A percentile compares a stretch with the other conserved stretches of the same genome.
Evolutionary conservation across 148 eudicot genomes (phyloP).

Genomic region (Selenicereus undatus): DNA sequence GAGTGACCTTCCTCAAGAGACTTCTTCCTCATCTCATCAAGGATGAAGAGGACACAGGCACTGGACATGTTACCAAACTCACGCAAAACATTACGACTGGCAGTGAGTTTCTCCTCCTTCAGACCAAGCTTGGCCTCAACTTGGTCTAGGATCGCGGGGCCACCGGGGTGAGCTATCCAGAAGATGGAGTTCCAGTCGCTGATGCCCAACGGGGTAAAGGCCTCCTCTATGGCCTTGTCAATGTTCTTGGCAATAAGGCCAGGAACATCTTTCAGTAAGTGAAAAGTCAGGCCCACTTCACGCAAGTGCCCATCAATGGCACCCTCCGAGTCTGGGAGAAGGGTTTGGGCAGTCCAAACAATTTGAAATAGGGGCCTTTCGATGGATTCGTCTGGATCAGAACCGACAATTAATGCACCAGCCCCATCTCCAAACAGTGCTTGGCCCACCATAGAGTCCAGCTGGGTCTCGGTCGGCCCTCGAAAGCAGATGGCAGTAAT

Average conservation of each 20-base stretch:
- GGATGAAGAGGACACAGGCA: conserved; percentile 37
- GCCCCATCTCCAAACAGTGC: conserved; percentile 45
- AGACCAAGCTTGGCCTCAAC: conserved; percentile 35
- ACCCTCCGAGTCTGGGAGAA: conserved; percentile 37
- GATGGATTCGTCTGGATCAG: conserved; percentile 24
- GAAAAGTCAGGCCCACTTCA: conserved; percentile 38
- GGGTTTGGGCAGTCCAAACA: conserved; percentile 33
- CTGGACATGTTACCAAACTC: conserved; percentile 47
- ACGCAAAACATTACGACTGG: conserved; percentile 30
- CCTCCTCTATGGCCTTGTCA: conserved; percentile 26
- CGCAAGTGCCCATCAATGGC: conserved; percentile 42
- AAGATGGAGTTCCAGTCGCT: conserved; percentile 41
- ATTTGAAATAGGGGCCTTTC: conserved; percentile 30
- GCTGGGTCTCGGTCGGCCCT: conserved; percentile 33
- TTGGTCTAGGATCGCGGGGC: conserved; percentile 38
- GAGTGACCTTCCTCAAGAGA: conserved; percentile 29
- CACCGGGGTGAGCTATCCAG: conserved; percentile 47
- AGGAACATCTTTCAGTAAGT: conserved; percentile 36
- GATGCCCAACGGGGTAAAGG: conserved; percentile 33
- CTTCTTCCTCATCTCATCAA: conserved; percentile 45
- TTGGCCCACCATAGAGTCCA: conserved; percentile 42
- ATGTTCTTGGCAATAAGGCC: conserved; percentile 37
- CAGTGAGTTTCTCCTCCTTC: conserved; percentile 25
- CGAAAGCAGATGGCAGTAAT: conserved; percentile 39
- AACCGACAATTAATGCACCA: conserved; percentile 32